Evolutionary conservation across 1,284 basidiomycete species (phyloP).

Genomic region (Sanguinoderma infundibulare): DNA sequence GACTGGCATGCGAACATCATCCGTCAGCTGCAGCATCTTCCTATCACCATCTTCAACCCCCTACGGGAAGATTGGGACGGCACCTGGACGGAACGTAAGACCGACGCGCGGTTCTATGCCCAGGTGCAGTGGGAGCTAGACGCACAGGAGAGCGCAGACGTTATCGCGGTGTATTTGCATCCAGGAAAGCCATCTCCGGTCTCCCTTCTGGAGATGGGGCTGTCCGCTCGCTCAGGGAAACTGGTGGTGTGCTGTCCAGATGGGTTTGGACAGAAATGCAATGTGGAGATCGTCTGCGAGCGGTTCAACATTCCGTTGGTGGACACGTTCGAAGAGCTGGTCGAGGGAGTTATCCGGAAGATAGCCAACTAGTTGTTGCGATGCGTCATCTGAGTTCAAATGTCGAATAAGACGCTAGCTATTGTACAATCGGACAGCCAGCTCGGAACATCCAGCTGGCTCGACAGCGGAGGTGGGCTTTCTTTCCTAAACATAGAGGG

Average conservation of each 20-base stretch:
- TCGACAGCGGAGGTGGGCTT: too few relatives aligned
- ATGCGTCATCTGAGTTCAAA: too few relatives aligned
- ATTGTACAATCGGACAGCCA: too few relatives aligned
- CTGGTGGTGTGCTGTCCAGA: constrained; percentile 6
- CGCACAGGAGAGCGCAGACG: background rate
- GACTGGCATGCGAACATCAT: background rate
- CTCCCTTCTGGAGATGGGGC: constrained; percentile 3
- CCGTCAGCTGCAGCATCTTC: background rate
- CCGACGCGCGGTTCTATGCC: background rate
- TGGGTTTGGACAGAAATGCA: background rate
- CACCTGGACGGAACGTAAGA: background rate
- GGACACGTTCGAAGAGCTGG: background rate
- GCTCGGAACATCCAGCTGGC: too few relatives aligned
- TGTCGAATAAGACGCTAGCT: too few relatives aligned
- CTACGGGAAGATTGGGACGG: constrained; percentile 1
- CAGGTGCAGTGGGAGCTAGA: constrained; percentile 4
- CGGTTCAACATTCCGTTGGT: background rate
- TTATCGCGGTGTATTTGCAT: constrained; percentile 1
- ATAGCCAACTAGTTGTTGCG: too few relatives aligned
- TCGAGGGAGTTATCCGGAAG: background rate
- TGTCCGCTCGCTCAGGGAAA: background rate
- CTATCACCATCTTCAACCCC: constrained; percentile 2
- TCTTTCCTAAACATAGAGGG: too few relatives aligned
- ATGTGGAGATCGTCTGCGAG: constrained; percentile 7
- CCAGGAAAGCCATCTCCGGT: background rate